Evolutionary conservation across 257 asterid genomes (phyloP).

Genomic region (Mitragyna speciosa): DNA sequence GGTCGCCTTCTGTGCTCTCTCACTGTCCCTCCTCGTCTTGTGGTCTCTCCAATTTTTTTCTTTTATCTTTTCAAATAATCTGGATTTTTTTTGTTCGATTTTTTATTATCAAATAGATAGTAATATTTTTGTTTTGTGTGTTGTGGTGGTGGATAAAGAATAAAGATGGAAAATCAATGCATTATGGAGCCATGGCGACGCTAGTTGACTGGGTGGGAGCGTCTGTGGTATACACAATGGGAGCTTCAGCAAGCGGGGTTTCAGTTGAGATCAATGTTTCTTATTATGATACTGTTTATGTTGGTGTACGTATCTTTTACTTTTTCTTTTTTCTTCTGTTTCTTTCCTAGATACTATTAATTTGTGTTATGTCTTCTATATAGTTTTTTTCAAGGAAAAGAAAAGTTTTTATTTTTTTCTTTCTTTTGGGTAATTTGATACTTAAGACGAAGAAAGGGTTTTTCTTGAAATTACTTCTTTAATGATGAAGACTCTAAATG

Average conservation of each 20-base stretch:
- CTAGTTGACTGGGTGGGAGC: constrained; percentile 78
- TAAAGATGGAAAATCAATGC: constrained; percentile 62
- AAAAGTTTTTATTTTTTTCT: neutral
- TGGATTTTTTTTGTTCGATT: neutral
- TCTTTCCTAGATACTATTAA: neutral
- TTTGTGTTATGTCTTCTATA: neutral
- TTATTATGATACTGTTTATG: constrained; percentile 54
- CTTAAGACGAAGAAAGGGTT: neutral
- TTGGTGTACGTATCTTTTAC: constrained; percentile 48
- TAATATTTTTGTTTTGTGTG: neutral
- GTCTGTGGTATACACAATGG: constrained; percentile 53
- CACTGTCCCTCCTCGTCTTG: constrained; percentile 69
- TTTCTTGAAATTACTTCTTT: neutral
- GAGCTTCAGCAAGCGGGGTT: constrained; percentile 56
- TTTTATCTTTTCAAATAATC: neutral
- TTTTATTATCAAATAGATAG: no score
- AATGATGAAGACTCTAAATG: no score
- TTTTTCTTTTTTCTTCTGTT: neutral
- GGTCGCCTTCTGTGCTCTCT: constrained; percentile 71
- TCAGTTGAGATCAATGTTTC: constrained; percentile 77
- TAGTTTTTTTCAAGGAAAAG: no score
- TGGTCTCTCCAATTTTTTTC: constrained; percentile 40
- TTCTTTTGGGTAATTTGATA: neutral
- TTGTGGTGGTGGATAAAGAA: constrained; percentile 15
- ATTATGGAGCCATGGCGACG: constrained; percentile 76